A percentile compares a stretch with the other conserved stretches of the same genome.
phyloP scores from a whole-genome alignment of 495 filamentous ascomycete genomes.

The Penicillium coprophilum region DNA sequence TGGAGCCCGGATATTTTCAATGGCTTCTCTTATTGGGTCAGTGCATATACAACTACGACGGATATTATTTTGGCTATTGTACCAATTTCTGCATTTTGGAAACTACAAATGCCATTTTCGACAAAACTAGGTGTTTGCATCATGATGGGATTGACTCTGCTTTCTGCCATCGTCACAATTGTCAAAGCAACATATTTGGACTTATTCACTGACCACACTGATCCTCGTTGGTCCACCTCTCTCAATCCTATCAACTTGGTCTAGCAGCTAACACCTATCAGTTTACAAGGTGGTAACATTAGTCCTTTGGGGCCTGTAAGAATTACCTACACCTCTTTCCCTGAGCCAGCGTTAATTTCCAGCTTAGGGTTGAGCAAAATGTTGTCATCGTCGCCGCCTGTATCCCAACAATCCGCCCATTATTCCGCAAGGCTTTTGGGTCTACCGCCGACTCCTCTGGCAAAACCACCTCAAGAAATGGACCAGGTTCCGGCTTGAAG shows the following conservation, averaged over 20 bases:
- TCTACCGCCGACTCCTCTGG: conserved; percentile 6
- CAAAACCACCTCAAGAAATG: not conserved
- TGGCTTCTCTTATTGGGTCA: conserved; percentile 25
- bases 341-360: not conserved
- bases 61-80: conserved; percentile 30
- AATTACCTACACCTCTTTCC: not conserved
- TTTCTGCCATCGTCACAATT: conserved; percentile 24
- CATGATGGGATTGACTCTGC: conserved; percentile 29
- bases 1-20: conserved; percentile 22
- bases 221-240: conserved; percentile 17
- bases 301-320: conserved; percentile 23
- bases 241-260: not conserved
- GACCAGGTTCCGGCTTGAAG: conserved; percentile 4
- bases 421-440: conserved; percentile 24
- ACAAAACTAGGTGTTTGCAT: conserved; percentile 25
- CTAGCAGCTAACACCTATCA: conserved; percentile 5
- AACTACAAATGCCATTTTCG: conserved; percentile 24
- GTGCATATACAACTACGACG: conserved; percentile 27
- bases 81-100: conserved; percentile 29
- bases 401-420: conserved; percentile 35
- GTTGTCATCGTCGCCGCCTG: conserved; percentile 39
- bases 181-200: conserved; percentile 24
- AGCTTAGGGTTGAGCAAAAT: conserved; percentile 24
- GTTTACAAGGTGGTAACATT: conserved; percentile 19
- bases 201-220: conserved; percentile 16